phyloP scores from a whole-genome alignment of 1,284 basidiomycete genomes.

The Rhizoctonia solani region DNA sequence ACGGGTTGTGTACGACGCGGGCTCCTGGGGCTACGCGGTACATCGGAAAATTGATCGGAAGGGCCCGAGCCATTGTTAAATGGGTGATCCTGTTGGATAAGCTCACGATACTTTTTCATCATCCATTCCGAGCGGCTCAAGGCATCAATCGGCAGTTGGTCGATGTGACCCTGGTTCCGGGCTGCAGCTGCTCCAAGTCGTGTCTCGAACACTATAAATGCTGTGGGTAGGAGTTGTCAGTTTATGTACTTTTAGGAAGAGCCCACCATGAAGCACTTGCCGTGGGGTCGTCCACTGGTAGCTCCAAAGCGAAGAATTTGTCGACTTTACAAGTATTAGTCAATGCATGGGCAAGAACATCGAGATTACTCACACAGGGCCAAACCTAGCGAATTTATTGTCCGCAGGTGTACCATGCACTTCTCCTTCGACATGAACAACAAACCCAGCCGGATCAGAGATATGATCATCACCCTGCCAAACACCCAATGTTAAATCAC shows the following conservation, averaged over 20 bases:
- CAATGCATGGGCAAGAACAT: neutral
- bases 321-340: neutral
- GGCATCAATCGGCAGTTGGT: slow-evolving; percentile 23
- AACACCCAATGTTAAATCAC: neutral
- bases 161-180: slow-evolving; percentile 27
- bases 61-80: slow-evolving; percentile 20
- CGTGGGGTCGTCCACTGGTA: slow-evolving; percentile 24
- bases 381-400: slow-evolving; percentile 20
- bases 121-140: slow-evolving; percentile 32
- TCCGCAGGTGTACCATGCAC: slow-evolving; percentile 20
- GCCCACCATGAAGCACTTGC: neutral
- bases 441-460: slow-evolving; percentile 31
- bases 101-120: slow-evolving; percentile 32
- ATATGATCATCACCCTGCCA: slow-evolving; percentile 28
- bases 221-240: neutral
- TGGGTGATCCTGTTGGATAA: slow-evolving; percentile 21
- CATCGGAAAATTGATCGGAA: slow-evolving; percentile 17
- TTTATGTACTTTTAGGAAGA: neutral
- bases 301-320: slow-evolving; percentile 22
- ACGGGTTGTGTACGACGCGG: slow-evolving; percentile 16
- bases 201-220: slow-evolving; percentile 27
- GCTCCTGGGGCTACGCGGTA: slow-evolving; percentile 21
- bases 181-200: slow-evolving; percentile 25
- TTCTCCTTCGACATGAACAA: slow-evolving; percentile 30
- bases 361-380: slow-evolving; percentile 15